phyloP scores from a whole-genome alignment of 176 grass and related monocot genomes.

The Oryza rufipogon region DNA sequence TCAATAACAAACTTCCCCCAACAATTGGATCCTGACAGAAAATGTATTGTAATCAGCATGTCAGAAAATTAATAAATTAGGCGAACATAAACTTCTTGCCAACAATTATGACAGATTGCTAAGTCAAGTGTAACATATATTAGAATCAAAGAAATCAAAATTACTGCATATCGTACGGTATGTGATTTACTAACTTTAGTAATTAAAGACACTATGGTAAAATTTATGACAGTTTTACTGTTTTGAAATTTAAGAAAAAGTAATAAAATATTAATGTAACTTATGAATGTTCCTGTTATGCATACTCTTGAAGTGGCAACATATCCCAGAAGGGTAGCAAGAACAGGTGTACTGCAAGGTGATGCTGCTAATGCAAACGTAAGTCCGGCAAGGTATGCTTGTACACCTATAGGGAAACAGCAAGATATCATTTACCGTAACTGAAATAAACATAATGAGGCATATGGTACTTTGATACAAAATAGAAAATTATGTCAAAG shows the following conservation, averaged over 20 bases:
- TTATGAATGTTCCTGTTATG: slow-evolving; percentile 25
- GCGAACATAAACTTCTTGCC: neutral
- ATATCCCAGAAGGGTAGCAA: slow-evolving; percentile 94
- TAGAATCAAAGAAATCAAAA: neutral
- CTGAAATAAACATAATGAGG: slow-evolving; percentile 8
- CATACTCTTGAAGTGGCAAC: slow-evolving; percentile 92
- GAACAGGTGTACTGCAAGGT: slow-evolving; percentile 97
- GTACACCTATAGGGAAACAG: slow-evolving; percentile 59
- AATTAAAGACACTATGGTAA: neutral
- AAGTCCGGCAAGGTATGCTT: slow-evolving; percentile 98
- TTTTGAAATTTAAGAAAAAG: slow-evolving; percentile 9
- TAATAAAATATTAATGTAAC: slow-evolving; percentile 9
- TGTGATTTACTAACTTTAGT: neutral
- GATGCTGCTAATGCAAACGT: slow-evolving; percentile 97
- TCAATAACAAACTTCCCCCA: slow-evolving; percentile 88
- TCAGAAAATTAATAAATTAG: slow-evolving; percentile 8
- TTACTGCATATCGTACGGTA: neutral
- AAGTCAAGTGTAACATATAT: neutral
- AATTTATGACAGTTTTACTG: neutral
- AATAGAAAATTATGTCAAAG: slow-evolving; percentile 29
- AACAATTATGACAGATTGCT: neutral
- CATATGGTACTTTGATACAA: slow-evolving; percentile 9
- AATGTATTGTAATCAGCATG: slow-evolving; percentile 19
- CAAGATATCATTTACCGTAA: slow-evolving; percentile 25
- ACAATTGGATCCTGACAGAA: slow-evolving; percentile 79